Conservation (phyloP, 495 filamentous ascomycete species). For the Daldinia decipiens region DNA sequence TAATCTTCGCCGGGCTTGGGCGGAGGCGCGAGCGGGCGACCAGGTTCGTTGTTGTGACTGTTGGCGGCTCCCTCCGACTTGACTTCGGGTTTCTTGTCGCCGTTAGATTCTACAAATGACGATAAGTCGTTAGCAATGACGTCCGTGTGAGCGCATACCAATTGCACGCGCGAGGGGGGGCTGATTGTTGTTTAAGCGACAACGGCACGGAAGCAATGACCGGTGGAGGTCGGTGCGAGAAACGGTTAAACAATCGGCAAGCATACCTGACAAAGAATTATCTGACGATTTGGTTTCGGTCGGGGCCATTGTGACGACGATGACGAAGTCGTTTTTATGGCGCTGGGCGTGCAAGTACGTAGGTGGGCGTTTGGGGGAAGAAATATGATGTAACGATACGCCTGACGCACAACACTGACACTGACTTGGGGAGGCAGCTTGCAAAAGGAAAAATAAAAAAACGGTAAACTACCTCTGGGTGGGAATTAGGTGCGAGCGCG, state of each 20-base stretch:
- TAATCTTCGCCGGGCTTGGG: conserved; percentile 82
- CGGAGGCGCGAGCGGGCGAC: conserved; percentile 75
- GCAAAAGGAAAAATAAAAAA: conserved; percentile 41
- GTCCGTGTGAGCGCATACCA: conserved; percentile 40
- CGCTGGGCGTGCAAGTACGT: conserved; percentile 33
- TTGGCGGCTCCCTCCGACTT: conserved; percentile 51
- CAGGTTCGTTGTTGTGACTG: conserved; percentile 46
- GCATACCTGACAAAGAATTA: conserved; percentile 50
- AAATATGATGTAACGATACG: conserved; percentile 52
- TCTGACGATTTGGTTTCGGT: conserved; percentile 48
- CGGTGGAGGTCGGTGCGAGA: conserved; percentile 31
- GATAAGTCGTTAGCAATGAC: conserved; percentile 40
- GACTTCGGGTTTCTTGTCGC: conserved; percentile 53
- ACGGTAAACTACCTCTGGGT: conserved; percentile 46
- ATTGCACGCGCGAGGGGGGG: conserved; percentile 13
- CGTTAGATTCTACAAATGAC: conserved; percentile 44
- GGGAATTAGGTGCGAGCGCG: conserved; percentile 35
- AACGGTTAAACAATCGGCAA: conserved; percentile 28
- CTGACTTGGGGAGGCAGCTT: conserved; percentile 48
- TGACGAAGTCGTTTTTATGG: conserved; percentile 50
- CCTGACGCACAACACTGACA: conserved; percentile 45
- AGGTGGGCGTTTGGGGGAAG: conserved; percentile 36
- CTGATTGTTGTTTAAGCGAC: conserved; percentile 22
- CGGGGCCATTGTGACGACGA: conserved; percentile 50
- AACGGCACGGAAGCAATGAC: conserved; percentile 21